Evolutionary conservation across 176 grass and related monocot genomes (phyloP).

Genomic region (Carex myosuroides): DNA sequence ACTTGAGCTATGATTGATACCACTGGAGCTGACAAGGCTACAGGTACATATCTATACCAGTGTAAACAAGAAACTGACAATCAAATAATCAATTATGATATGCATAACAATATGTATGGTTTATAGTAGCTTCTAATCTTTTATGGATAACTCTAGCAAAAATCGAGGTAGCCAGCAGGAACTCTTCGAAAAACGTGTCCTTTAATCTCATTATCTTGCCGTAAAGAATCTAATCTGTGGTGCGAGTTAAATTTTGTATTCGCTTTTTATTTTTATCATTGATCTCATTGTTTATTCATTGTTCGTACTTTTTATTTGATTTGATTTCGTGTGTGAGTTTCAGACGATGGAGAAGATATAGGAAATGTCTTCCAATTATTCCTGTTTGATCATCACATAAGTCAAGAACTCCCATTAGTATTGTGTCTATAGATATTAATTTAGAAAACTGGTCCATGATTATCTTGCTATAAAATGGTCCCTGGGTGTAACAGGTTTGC

Average conservation of each 20-base stretch:
- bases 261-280: neutral
- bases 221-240: constrained; percentile 20
- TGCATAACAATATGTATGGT: neutral
- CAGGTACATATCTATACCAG: too few species aligned
- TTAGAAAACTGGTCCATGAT: too few species aligned
- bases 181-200: neutral
- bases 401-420: constrained; percentile 22
- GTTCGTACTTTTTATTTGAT: neutral
- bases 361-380: neutral
- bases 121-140: neutral
- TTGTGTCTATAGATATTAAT: neutral
- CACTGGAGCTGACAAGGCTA: too few species aligned
- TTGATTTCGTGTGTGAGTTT: neutral
- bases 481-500: too few species aligned
- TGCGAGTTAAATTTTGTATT: constrained; percentile 14
- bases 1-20: too few species aligned
- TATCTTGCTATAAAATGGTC: too few species aligned
- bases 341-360: constrained; percentile 12
- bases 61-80: too few species aligned
- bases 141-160: neutral
- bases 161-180: neutral
- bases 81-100: too few species aligned
- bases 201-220: constrained; percentile 15
- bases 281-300: neutral
- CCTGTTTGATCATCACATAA: constrained; percentile 3